Conservation (phyloP, 2,329 filamentous ascomycete species). For the Chaetothyriales sp. region DNA sequence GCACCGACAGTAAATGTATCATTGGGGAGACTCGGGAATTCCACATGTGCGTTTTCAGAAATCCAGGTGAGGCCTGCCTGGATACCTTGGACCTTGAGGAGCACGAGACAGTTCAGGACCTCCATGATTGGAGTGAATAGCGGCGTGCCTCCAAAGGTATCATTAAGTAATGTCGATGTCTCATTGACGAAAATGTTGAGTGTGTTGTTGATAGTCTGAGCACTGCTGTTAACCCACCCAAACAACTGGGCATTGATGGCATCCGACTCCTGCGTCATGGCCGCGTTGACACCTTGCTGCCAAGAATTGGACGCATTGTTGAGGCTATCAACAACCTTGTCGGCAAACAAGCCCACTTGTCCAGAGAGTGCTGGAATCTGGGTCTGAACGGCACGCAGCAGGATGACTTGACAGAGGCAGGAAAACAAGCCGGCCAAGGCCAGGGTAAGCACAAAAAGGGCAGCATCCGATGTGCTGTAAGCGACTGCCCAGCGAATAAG, state of each 20-base stretch:
- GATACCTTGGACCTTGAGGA: conserved; percentile 69
- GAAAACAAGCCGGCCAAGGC: conserved; percentile 68
- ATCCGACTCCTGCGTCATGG: conserved; percentile 47
- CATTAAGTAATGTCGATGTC: conserved; percentile 58
- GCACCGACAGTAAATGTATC: conserved; percentile 75
- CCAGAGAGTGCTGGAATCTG: conserved; percentile 59
- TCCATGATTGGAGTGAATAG: conserved; percentile 64
- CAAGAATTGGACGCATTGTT: conserved; percentile 60
- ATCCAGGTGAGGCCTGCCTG: conserved; percentile 91
- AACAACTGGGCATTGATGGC: conserved; percentile 76
- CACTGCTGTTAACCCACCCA: conserved; percentile 74
- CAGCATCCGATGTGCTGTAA: conserved; percentile 71
- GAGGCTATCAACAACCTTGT: conserved; percentile 57
- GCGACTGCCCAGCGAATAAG: conserved; percentile 70
- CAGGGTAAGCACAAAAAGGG: conserved; percentile 72
- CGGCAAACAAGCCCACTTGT: conserved; percentile 65
- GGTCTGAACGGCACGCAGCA: conserved; percentile 58
- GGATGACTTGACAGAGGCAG: conserved; percentile 65
- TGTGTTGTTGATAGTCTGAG: conserved; percentile 67
- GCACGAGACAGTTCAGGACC: conserved; percentile 73
- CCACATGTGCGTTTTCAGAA: conserved; percentile 66
- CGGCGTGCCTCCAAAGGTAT: conserved; percentile 66
- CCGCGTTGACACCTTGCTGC: conserved; percentile 60
- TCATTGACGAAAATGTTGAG: conserved; percentile 66
- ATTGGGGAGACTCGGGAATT: conserved; percentile 61